Percentiles rank a stretch among this genome's conserved stretches.
phyloP scores from a whole-genome alignment of 257 asterid species.

The Gynochthodes officinalis region DNA sequence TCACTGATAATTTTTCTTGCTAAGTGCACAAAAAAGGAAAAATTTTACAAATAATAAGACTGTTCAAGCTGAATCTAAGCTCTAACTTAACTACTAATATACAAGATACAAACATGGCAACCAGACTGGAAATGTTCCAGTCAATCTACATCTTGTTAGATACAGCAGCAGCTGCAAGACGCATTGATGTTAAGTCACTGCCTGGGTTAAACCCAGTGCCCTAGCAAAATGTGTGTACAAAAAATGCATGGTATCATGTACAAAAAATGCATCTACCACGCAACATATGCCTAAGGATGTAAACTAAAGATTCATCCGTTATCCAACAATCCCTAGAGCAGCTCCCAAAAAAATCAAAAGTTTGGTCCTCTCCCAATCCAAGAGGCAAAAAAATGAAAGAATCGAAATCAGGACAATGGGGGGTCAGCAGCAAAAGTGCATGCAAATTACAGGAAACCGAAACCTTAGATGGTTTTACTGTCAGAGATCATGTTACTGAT shows the following conservation, averaged over 20 bases:
- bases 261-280: slow-evolving; percentile 31
- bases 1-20: not conserved
- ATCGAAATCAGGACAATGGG: slow-evolving; percentile 38
- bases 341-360: slow-evolving; percentile 27
- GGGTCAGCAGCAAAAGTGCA: slow-evolving; percentile 51
- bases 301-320: slow-evolving; percentile 21
- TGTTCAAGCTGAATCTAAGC: slow-evolving; percentile 38
- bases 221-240: slow-evolving; percentile 18
- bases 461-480: slow-evolving; percentile 21
- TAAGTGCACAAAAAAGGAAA: not conserved
- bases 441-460: slow-evolving; percentile 13
- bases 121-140: slow-evolving; percentile 21
- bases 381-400: slow-evolving; percentile 53
- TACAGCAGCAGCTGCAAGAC: slow-evolving; percentile 39
- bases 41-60: slow-evolving; percentile 6
- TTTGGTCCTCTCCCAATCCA: slow-evolving; percentile 29
- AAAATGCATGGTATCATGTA: slow-evolving; percentile 30
- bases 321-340: slow-evolving; percentile 27
- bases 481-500: slow-evolving; percentile 37
- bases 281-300: slow-evolving; percentile 22
- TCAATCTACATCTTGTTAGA: slow-evolving; percentile 33
- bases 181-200: slow-evolving; percentile 23
- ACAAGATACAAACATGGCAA: slow-evolving; percentile 43
- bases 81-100: slow-evolving; percentile 40
- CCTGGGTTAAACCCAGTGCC: slow-evolving; percentile 21